Percentiles rank a stretch among this genome's conserved stretches.
Evolutionary conservation across 345 rosid genomes (phyloP).

Genomic region (Pistacia atlantica): DNA sequence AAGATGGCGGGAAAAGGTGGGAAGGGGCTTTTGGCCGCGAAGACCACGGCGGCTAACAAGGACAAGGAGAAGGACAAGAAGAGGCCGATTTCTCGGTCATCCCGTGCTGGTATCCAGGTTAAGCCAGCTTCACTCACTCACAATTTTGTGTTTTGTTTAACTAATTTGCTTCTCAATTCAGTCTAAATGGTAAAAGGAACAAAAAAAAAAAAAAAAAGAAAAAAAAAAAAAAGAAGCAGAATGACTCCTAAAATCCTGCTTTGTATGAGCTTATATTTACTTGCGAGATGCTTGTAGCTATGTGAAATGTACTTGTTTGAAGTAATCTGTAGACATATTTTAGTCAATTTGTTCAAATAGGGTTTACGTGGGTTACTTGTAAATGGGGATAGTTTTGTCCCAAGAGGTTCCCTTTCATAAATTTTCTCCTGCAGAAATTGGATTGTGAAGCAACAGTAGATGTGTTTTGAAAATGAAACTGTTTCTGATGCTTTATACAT

Average conservation of each 20-base stretch:
- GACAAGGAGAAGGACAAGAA: slow-evolving; percentile 87
- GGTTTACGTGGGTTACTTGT: no score
- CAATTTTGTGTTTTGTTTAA: background rate
- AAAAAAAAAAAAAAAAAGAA: no score
- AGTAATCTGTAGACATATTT: no score
- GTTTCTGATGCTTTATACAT: background rate
- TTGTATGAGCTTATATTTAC: background rate
- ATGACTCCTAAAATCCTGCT: no score
- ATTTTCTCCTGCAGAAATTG: background rate
- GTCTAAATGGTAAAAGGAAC: no score
- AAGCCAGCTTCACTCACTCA: background rate
- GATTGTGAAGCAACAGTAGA: background rate
- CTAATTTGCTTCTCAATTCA: background rate
- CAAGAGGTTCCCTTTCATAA: background rate
- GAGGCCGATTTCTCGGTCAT: slow-evolving; percentile 75
- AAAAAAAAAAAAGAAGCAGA: no score
- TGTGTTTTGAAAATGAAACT: background rate
- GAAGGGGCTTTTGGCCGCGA: slow-evolving; percentile 73
- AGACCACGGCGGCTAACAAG: slow-evolving; percentile 82
- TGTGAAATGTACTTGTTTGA: no score
- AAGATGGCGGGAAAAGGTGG: slow-evolving; percentile 96
- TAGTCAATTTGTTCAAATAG: no score
- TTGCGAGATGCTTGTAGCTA: background rate
- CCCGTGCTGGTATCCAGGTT: slow-evolving; percentile 97
- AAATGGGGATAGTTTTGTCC: background rate